A percentile compares a stretch with the other conserved stretches of the same genome.
Evolutionary conservation across 306 rosid species (phyloP).

Genomic region (apple (Malus domestica)): DNA sequence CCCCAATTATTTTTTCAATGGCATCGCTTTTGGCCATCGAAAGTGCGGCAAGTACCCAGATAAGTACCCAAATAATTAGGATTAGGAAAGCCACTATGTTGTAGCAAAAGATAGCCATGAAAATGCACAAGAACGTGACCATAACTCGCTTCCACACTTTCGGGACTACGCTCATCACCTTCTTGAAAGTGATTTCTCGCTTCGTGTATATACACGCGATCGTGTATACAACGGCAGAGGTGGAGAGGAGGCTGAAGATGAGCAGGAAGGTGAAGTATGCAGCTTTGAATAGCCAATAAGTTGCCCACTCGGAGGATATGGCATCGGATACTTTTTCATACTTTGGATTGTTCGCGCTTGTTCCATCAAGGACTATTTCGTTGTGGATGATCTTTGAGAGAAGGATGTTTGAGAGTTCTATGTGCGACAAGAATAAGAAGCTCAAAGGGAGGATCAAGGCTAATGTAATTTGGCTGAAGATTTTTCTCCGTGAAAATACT

Average conservation of each 20-base stretch:
- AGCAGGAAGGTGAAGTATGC: conserved; percentile 30
- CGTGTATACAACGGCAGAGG: conserved; percentile 75
- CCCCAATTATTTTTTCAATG: background rate
- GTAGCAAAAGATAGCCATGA: conserved; percentile 30
- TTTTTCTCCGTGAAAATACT: conserved; percentile 35
- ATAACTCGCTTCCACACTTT: conserved; percentile 64
- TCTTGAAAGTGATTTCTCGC: conserved; percentile 33
- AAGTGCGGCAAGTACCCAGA: background rate
- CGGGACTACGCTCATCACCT: conserved; percentile 52
- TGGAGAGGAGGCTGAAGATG: conserved; percentile 46
- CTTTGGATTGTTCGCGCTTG: conserved; percentile 14
- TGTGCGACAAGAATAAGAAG: conserved; percentile 48
- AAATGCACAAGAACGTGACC: conserved; percentile 48
- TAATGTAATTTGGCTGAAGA: conserved; percentile 53
- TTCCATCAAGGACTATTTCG: background rate
- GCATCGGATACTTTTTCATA: conserved; percentile 22
- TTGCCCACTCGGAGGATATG: conserved; percentile 36
- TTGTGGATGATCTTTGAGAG: conserved; percentile 15
- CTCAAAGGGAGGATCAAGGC: conserved; percentile 57
- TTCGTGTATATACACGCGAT: conserved; percentile 53
- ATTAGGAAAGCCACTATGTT: conserved; percentile 1
- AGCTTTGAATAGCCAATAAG: conserved; percentile 32
- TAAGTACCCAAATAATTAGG: background rate
- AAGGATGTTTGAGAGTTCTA: conserved; percentile 41
- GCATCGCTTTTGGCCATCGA: fast-evolving